Percentiles rank a stretch among this genome's conserved stretches.
Evolutionary conservation across 768 basidiomycete genomes (phyloP).

Genomic region (Floccularia luteovirens): DNA sequence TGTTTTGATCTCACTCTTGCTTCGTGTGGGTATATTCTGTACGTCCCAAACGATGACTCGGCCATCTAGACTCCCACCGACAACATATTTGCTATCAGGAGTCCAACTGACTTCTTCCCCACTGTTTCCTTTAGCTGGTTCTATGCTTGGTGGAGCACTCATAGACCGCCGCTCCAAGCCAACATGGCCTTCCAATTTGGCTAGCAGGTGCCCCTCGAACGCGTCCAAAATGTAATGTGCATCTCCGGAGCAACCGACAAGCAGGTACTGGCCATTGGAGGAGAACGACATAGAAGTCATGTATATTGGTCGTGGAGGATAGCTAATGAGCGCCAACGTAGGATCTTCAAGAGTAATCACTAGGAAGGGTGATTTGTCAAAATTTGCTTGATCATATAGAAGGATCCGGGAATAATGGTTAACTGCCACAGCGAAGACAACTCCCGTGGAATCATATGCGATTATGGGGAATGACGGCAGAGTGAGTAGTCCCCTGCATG

Average conservation of each 20-base stretch:
- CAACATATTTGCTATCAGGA: conserved; percentile 85
- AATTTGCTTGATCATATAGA: conserved; percentile 80
- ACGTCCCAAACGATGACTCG: conserved; percentile 86
- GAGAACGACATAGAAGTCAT: conserved; percentile 93
- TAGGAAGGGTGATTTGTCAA: conserved; percentile 88
- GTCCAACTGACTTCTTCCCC: conserved; percentile 95
- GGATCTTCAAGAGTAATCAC: conserved; percentile 80
- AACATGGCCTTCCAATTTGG: conserved; percentile 77
- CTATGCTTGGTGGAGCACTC: conserved; percentile 42
- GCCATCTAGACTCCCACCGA: conserved; percentile 83
- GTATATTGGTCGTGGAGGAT: conserved; percentile 80
- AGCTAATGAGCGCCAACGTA: conserved; percentile 63
- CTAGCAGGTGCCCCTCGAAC: conserved; percentile 77
- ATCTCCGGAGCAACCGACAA: conserved; percentile 88
- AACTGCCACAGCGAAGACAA: conserved; percentile 83
- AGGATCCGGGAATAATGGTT: conserved; percentile 78
- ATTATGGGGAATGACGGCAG: conserved; percentile 71
- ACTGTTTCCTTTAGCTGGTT: conserved; percentile 72
- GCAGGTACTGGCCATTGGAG: conserved; percentile 80
- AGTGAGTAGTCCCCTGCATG: conserved; percentile 72
- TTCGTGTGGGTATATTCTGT: conserved; percentile 48
- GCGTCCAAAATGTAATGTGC: conserved; percentile 93
- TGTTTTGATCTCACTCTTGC: conserved; percentile 46
- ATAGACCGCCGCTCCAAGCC: conserved; percentile 72
- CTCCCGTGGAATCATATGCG: conserved; percentile 76